Percentiles rank a stretch among this genome's conserved stretches.
Evolutionary conservation across 2,329 filamentous ascomycete genomes (phyloP).

Genomic region (Fusarium concolor): DNA sequence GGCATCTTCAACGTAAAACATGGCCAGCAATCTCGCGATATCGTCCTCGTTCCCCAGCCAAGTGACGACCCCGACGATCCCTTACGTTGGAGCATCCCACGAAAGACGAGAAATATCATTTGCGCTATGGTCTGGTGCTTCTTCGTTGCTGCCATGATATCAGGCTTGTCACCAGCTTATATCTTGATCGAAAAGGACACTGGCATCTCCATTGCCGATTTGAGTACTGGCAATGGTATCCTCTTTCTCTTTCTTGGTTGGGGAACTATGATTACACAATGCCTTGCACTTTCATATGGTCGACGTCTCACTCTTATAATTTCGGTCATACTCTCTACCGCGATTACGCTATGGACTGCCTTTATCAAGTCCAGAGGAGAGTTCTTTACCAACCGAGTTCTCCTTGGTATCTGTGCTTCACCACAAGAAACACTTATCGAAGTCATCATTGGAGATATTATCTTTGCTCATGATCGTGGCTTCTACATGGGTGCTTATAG

Average conservation of each 20-base stretch:
- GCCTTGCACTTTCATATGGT: neutral
- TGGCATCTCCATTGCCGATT: constrained; percentile 43
- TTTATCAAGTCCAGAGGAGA: constrained; percentile 36
- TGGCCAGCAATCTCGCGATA: constrained; percentile 32
- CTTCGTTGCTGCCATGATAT: constrained; percentile 41
- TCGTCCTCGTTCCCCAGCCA: constrained; percentile 40
- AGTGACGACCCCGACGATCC: constrained; percentile 43
- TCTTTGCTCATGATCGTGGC: constrained; percentile 38
- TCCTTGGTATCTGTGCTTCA: constrained; percentile 39
- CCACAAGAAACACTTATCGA: constrained; percentile 38
- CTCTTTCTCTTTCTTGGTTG: neutral
- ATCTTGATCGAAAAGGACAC: constrained; percentile 41
- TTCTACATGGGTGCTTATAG: constrained; percentile 44
- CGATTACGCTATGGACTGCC: constrained; percentile 40
- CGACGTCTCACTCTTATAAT: constrained; percentile 10
- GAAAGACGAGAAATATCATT: constrained; percentile 39
- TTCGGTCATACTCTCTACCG: constrained; percentile 31
- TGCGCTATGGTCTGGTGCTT: constrained; percentile 45
- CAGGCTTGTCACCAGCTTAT: constrained; percentile 42
- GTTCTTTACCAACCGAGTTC: constrained; percentile 41
- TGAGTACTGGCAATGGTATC: constrained; percentile 20
- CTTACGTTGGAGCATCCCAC: constrained; percentile 33
- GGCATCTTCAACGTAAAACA: constrained; percentile 36
- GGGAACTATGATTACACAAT: constrained; percentile 1
- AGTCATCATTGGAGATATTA: constrained; percentile 4